Evolutionary conservation across 345 rosid species (phyloP).

Genomic region (Aquilaria sinensis): DNA sequence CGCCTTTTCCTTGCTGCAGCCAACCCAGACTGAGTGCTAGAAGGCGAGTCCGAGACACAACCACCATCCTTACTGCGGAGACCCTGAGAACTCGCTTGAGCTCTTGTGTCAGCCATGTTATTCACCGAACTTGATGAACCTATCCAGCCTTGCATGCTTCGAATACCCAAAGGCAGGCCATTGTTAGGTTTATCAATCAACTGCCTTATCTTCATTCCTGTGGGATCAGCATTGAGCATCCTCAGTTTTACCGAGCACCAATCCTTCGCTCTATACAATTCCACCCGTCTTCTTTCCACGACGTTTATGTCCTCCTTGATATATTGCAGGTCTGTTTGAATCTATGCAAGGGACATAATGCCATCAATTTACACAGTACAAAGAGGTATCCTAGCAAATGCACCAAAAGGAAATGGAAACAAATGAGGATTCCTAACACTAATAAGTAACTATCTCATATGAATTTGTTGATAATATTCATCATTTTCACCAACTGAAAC

Average conservation of each 20-base stretch:
- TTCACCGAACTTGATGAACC: conserved; percentile 14
- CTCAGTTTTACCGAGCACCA: conserved; percentile 26
- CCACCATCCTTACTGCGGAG: conserved; percentile 28
- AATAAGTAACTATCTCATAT: background rate
- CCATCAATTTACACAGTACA: background rate
- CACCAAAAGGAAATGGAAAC: background rate
- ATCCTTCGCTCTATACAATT: conserved; percentile 29
- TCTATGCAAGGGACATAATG: conserved; percentile 21
- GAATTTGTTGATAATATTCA: background rate
- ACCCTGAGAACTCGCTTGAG: conserved; percentile 32
- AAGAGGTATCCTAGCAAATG: background rate
- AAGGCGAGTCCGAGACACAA: conserved; percentile 20
- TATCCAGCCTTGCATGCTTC: conserved; percentile 21
- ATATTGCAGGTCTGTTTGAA: conserved; percentile 43
- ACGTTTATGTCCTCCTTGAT: conserved; percentile 46
- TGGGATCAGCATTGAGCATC: conserved; percentile 30
- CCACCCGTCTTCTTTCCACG: conserved; percentile 34
- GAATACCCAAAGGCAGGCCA: conserved; percentile 16
- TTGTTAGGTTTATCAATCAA: conserved; percentile 18
- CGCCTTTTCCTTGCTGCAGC: conserved; percentile 37
- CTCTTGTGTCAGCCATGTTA: conserved; percentile 26
- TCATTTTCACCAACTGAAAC: background rate
- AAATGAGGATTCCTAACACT: background rate
- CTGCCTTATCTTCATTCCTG: conserved; percentile 18
- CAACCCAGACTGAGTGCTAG: conserved; percentile 27